phyloP scores from a whole-genome alignment of 768 basidiomycete genomes.

The Dacryopinax primogenitus region DNA sequence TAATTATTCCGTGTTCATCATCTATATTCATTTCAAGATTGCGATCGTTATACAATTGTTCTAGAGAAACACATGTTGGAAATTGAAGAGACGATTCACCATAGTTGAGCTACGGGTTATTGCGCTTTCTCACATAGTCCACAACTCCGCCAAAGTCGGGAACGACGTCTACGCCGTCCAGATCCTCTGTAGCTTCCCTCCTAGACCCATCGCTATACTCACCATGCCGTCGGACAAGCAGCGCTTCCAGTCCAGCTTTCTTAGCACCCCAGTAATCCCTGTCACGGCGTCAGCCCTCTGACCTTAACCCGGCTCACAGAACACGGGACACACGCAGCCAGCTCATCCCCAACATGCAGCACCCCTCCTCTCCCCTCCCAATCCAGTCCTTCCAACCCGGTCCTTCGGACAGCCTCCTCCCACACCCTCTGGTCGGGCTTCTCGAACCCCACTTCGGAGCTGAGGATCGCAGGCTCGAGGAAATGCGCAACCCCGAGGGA shows the following conservation, averaged over 20 bases:
- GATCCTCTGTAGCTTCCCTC: neutral
- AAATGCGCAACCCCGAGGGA: neutral
- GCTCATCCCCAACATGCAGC: slow-evolving; percentile 8
- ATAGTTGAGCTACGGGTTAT: no score
- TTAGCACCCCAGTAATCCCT: neutral
- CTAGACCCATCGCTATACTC: neutral
- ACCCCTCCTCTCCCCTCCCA: slow-evolving; percentile 7
- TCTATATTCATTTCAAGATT: no score
- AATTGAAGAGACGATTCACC: no score
- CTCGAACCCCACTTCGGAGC: neutral
- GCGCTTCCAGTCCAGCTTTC: neutral
- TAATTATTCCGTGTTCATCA: no score
- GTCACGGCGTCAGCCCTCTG: no score
- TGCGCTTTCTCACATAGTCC: neutral
- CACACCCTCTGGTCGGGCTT: neutral
- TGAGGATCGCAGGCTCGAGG: neutral
- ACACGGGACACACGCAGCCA: neutral
- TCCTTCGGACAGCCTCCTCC: neutral
- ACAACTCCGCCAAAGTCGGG: neutral
- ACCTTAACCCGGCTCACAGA: no score
- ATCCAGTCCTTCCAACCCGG: neutral
- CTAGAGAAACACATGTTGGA: no score
- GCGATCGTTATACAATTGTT: no score
- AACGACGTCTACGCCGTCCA: neutral
- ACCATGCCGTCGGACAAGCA: neutral